Evolutionary conservation across 1,284 basidiomycete species (phyloP), one percentile per base, ranked within the genome.

Genomic region (Ceratobasidium sp.): DNA sequence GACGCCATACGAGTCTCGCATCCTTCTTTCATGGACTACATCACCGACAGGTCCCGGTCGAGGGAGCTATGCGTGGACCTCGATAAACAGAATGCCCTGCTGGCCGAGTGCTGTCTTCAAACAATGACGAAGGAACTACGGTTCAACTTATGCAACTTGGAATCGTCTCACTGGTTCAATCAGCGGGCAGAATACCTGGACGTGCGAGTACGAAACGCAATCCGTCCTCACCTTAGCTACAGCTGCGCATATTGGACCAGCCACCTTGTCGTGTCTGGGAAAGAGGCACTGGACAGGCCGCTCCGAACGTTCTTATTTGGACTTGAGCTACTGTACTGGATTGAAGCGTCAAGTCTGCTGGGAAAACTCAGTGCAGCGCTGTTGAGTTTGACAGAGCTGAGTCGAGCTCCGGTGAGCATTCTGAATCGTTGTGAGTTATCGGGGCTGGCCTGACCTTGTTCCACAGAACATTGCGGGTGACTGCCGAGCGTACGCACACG

Each of bases 281-380:
- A 48, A 11, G 37, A 16, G 16, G 22, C 16, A n/a, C 37, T 41
- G 14, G 7, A 24, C 2, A 22, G 9, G 3, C 59, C 6, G 2
- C 37, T 61, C 16, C 7, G 5, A 2, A 37, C 34, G 22, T 65
- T 74, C 39, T 22, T 61, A 37, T 68, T 53, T 29, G 24, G 31
- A 8, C 37, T 34, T 22, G 41, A 71, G 22, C 37, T 74, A 16
- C 64, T 74, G 16, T 53, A 56, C 41, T 74, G 74, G 74, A 56
- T 74, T 37, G 74, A 74, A 48, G 41, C 27, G 7, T 48, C 68
- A 14, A 74, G 74, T 59, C 51, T 74, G 9, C 48, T 74, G 14
- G 49, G 53, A 22, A 31, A 61, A 24, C 22, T 58, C 0, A 54
- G 58, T 29, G 34, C 19, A 9, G 74, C 63, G 9, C 31, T 39